Base-by-base conservation (phyloP, 2,329 filamentous ascomycete species). In the Colletotrichum chlorophyti region DNA sequence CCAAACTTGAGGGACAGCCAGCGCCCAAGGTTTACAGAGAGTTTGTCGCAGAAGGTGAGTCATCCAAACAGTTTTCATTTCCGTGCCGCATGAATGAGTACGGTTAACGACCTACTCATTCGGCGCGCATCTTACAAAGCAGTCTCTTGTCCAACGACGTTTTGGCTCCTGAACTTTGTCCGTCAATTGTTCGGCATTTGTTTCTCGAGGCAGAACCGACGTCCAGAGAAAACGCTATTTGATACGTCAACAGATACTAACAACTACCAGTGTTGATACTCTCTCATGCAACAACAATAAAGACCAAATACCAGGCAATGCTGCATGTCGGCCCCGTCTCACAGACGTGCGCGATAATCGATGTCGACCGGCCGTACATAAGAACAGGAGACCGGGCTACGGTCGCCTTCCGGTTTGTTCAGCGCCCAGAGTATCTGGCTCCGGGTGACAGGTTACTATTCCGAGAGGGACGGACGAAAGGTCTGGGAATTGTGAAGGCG, bases 281-380 rank as follows among this genome's bases (percentile, higher is more conserved):
- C 6, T 96, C 91, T 4, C 95, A 99, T 69, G 93, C 94, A 0
- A 99, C 95, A 0, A 99, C 95, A 38, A 99, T 99, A 74, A 95
- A 96, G 74, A 92, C 88, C 1, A 94, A 93, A 68, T 99, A 99
- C 65, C 95, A 99, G 77, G 95, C 95, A 1, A 99, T 98, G 93
- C 83, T 99, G 19, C 95, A 99, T 67, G 93, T 99, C 5, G 95
- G 95, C 0, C 91, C 95, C 0, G 91, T 99, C 38, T 92, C 90
- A 35, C 95, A 99, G 76, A 99, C 95, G 0, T 99, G 95, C 70
- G 88, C 93, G 10, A 97, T 99, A 70, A 96, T 99, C 68, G 95
- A 97, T 69, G 95, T 99, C 64, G 95, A 99, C 71, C 88, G 94
- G n/a, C 90, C 91, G 23, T 95, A 93, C 68, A 97, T 99, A 64